Evolutionary conservation across 1,284 basidiomycete genomes (phyloP).

Genomic region (Ceratobasidium sp.): DNA sequence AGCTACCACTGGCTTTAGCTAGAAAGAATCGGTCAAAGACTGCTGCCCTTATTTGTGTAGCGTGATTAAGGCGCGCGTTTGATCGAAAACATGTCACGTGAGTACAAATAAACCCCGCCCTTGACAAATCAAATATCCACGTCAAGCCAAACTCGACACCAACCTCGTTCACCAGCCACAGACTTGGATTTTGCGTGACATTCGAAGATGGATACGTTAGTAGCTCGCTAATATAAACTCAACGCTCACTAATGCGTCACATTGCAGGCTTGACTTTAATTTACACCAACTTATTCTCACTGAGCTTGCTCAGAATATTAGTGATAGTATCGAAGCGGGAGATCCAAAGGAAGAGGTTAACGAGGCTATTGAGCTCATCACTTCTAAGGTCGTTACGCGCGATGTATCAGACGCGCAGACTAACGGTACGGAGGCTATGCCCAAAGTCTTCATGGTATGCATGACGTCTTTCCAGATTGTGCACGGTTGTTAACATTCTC

Average conservation of each 20-base stretch:
- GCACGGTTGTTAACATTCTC: not conserved
- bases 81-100: slow-evolving; percentile 12
- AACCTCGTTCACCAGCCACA: not conserved
- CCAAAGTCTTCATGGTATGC: slow-evolving; percentile 68
- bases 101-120: slow-evolving; percentile 24
- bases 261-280: slow-evolving; percentile 63
- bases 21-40: slow-evolving; percentile 2
- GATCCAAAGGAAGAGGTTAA: slow-evolving; percentile 49
- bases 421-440: slow-evolving; percentile 48
- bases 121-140: not conserved
- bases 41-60: not conserved
- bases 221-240: not conserved
- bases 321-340: slow-evolving; percentile 34
- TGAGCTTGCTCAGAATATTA: slow-evolving; percentile 76
- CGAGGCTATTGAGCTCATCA: slow-evolving; percentile 66
- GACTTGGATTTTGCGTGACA: not conserved
- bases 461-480: slow-evolving; percentile 5
- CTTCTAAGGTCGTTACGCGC: slow-evolving; percentile 66
- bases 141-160: not conserved
- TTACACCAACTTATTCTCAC: slow-evolving; percentile 83
- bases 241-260: not conserved
- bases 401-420: slow-evolving; percentile 48
- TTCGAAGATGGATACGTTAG: slow-evolving; percentile 36
- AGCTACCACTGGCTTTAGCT: not conserved
- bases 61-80: not conserved